phyloP scores from a whole-genome alignment of 768 basidiomycete species.

The Clitopilus passeckerianus region DNA sequence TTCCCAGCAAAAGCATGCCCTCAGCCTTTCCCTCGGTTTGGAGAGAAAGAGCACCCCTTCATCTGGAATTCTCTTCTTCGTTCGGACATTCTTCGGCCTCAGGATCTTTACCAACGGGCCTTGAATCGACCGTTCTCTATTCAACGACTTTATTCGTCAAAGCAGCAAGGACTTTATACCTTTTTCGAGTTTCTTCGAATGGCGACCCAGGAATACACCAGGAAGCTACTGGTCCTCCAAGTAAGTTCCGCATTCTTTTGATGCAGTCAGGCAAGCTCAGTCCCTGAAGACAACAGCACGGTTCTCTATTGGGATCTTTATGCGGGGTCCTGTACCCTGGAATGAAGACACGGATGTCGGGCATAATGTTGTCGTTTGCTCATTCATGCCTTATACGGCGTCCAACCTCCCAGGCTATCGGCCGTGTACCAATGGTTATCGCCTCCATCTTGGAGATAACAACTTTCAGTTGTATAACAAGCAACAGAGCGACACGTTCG shows the following conservation, averaged over 20 bases:
- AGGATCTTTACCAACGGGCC: conserved; percentile 46
- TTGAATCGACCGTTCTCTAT: conserved; percentile 50
- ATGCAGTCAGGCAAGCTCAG: not conserved
- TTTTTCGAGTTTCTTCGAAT: conserved; percentile 61
- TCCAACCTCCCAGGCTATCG: conserved; percentile 41
- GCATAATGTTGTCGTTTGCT: conserved; percentile 56
- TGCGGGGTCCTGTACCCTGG: conserved; percentile 54
- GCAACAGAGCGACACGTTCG: conserved; percentile 46
- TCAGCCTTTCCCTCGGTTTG: conserved; percentile 37
- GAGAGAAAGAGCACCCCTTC: conserved; percentile 35
- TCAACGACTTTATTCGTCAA: conserved; percentile 59
- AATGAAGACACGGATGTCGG: conserved; percentile 53
- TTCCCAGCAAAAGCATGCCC: conserved; percentile 46
- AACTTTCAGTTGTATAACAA: conserved; percentile 57
- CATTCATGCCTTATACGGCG: conserved; percentile 53
- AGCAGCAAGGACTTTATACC: conserved; percentile 40
- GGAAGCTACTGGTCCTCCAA: conserved; percentile 55
- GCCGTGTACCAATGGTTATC: conserved; percentile 48
- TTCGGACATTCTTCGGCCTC: conserved; percentile 50
- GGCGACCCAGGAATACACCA: conserved; percentile 50
- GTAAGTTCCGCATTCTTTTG: conserved; percentile 21
- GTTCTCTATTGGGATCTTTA: conserved; percentile 60
- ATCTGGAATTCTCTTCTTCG: conserved; percentile 63
- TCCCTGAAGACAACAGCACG: conserved; percentile 51
- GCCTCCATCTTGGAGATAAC: conserved; percentile 50